These are phyloP conservation scores for Aureobasidium zeae DNA, from an alignment of 2,329 filamentous ascomycete genomes.

Conservation along the genomic window DNA sequence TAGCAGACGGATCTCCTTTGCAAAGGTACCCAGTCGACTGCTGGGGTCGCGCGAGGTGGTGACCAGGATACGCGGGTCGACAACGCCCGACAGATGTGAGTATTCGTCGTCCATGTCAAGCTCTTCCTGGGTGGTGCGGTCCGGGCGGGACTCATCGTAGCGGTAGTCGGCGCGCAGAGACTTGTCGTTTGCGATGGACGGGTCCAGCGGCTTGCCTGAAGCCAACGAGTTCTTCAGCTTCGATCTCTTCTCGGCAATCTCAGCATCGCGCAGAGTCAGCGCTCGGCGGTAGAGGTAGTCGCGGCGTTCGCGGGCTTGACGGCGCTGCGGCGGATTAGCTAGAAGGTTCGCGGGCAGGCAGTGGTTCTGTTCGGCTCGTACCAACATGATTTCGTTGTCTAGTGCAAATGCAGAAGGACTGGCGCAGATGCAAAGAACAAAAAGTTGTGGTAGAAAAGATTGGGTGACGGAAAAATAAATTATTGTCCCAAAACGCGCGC, in stretches of 20 bases:
- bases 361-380: neutral
- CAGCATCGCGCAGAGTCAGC: constrained; percentile 77
- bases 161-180: constrained; percentile 76
- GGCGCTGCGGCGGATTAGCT: constrained; percentile 33
- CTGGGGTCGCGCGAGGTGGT: constrained; percentile 87
- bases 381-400: constrained; percentile 10
- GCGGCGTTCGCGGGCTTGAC: constrained; percentile 68
- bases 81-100: constrained; percentile 76
- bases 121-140: constrained; percentile 57
- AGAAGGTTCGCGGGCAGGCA: neutral
- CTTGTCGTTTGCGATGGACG: constrained; percentile 78
- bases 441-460: neutral
- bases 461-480: constrained; percentile 9
- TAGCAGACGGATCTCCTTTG: constrained; percentile 79
- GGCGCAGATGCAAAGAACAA: constrained; percentile 10
- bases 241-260: constrained; percentile 83
- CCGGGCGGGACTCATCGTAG: constrained; percentile 76
- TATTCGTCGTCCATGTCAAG: constrained; percentile 84
- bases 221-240: constrained; percentile 80
- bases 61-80: constrained; percentile 80
- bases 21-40: constrained; percentile 74
- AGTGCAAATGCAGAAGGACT: no score
- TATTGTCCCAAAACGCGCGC: neutral
- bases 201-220: constrained; percentile 76
- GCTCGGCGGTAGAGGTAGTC: constrained; percentile 90